Percentiles rank a stretch among this genome's conserved stretches.
Evolutionary conservation across 1,284 basidiomycete species (phyloP).

Genomic region (Microbotryum lychnidis-dioicae): DNA sequence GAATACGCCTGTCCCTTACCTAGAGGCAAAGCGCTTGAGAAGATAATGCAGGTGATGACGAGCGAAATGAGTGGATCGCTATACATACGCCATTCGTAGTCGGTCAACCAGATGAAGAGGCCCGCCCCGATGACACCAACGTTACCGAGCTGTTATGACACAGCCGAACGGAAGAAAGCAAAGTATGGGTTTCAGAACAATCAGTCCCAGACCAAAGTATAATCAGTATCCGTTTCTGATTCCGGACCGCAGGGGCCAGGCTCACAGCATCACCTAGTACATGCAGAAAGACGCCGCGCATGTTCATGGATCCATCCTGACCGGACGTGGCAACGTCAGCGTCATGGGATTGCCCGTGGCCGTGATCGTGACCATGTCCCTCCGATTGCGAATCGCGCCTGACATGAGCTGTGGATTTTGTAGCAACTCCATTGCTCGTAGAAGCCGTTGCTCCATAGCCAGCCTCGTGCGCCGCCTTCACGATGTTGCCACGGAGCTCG

Average conservation of each 20-base stretch:
- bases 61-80: constrained; percentile 91
- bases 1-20: constrained; percentile 48
- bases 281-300: constrained; percentile 88
- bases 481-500: constrained; percentile 30
- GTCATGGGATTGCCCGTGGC: constrained; percentile 14
- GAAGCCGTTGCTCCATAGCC: constrained; percentile 29
- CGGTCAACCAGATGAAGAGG: constrained; percentile 77
- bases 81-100: constrained; percentile 66
- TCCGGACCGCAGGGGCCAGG: constrained; percentile 1
- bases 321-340: constrained; percentile 10
- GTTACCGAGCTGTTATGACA: constrained; percentile 59
- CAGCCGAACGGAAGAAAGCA: background rate
- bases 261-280: constrained; percentile 81
- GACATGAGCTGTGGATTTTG: constrained; percentile 12
- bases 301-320: constrained; percentile 80
- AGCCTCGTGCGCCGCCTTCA: constrained; percentile 31
- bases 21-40: constrained; percentile 86
- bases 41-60: constrained; percentile 93
- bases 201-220: background rate
- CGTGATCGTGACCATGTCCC: constrained; percentile 23
- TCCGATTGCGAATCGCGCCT: constrained; percentile 9
- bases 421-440: constrained; percentile 13
- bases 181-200: background rate
- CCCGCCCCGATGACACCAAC: constrained; percentile 95
- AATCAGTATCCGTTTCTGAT: background rate